Evolutionary conservation across 805 yeast species (phyloP), one percentile per base, ranked within the genome.

Genomic region (Monosporozyma servazzii): DNA sequence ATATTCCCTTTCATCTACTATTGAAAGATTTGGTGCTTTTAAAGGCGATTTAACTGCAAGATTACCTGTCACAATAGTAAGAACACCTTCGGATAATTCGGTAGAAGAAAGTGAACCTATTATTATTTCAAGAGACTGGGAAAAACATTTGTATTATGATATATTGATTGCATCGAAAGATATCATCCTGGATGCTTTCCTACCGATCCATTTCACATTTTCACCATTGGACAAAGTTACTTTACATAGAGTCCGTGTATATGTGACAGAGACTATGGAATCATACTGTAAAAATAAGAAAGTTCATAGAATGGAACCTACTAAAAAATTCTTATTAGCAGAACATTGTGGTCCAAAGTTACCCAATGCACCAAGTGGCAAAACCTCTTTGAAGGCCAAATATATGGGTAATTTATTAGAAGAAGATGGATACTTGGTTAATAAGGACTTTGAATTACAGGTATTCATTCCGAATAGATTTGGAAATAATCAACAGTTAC

Each of bases 101-200:
- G 76, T 84, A 23, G 98, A 93, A 64, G 91, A 86, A 62, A 82
- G 85, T 55, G 99, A 93, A 64, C 98, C 99, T 0, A 91, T 93
- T 50, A 86, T 88, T 4, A 88, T 93, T 37, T 76, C 84, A 27
- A 76, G 95, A 53, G 91, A 87, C 57, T 93, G 99, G 99, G 98
- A 91, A 66, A 89, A 87, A 64, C 88, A 86, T 64, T 68, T 93
- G 31, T 82, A 83, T 58, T 93, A 93, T 64, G 97, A 93, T 62
- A 88, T 93, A 44, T 81, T 89, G 18, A 83, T 93, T 50, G 95
- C 95, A 1, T 87, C 96, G 27, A 93, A 91, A 65, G 83, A 89
- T 27, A 81, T 93, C 50, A 82, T 95, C 8, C 74, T 93, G 48
- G 89, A 95, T 64, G 82, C 91, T 2, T 81, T 78, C 59, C 70